Base-by-base conservation (phyloP, 495 filamentous ascomycete species). In the Penicillium lividum region DNA sequence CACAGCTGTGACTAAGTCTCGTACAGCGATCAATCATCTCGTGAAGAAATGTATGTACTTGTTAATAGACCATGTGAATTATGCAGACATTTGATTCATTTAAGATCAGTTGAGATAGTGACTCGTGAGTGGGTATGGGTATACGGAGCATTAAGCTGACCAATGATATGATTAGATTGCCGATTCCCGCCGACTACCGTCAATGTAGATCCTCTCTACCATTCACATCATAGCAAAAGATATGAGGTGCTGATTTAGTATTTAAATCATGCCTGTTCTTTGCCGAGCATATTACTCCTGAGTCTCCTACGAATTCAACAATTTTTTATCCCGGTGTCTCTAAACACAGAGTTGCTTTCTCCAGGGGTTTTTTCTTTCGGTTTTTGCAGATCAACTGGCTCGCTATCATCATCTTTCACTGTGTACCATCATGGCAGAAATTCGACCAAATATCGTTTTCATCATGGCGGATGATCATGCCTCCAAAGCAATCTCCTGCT, bases 401-500 rank as follows among this genome's bases (percentile, higher is more conserved):
- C 22, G 38, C 4, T 13, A 13, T 6, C 15, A 40, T 30, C 5
- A 0, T 16, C 28, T 31, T 49, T 16, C 33, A 33, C 7, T n/a
- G 6, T 5, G 5, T 42, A 11, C 13, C 18, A 54, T 49, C 27
- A 43, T 43, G 18, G 30, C 61, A 4, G 33, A 56, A 11, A 15
- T 16, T 11, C 60, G 64, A 16, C 76, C 76, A 10, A 79, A 79
- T 48, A 74, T 79, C 52, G 44, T 79, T 56, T 79, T 79, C 63
- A 75, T 77, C 62, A 74, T 79, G 72, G 76, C 76, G 9, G 76
- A 79, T 65, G 76, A 79, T 63, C 76, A 79, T 69, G 76, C 76
- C 55, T 62, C 71, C 7, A 77, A 79, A 58, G 61, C 76, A 1
- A 79, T 77, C 48, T 66, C 64, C 25, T 68, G 63, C 58, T 76